These are phyloP conservation scores for Naematelia aurantialba DNA, from an alignment of 768 basidiomycete species.

Conservation along the genomic window DNA sequence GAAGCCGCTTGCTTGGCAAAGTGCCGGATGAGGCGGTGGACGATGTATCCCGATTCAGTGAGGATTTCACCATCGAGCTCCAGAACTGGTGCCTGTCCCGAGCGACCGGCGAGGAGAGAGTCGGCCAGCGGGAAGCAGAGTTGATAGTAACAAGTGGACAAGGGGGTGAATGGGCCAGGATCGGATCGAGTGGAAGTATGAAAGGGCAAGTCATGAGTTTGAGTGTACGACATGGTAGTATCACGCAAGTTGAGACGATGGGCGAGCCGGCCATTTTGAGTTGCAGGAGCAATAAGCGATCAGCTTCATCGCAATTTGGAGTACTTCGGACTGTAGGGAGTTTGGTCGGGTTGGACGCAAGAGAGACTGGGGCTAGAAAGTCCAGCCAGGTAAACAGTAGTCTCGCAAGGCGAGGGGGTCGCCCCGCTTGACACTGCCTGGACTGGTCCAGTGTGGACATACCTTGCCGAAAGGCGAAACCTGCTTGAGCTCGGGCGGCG, in stretches of 20 bases:
- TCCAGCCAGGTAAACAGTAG: too few species aligned
- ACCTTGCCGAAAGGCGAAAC: constrained; percentile 41
- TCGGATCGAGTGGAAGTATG: neutral
- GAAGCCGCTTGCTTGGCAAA: neutral
- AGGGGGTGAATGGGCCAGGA: neutral
- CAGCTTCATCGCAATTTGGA: too few species aligned
- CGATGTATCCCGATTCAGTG: constrained; percentile 37
- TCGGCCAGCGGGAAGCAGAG: neutral
- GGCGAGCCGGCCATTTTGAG: too few species aligned
- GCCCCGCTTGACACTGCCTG: too few species aligned
- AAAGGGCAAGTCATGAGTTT: too few species aligned
- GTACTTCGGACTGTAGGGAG: too few species aligned
- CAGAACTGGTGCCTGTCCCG: constrained; percentile 32
- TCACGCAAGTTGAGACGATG: too few species aligned
- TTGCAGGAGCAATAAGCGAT: too few species aligned
- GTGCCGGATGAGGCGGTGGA: constrained; percentile 23
- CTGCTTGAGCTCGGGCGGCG: constrained; percentile 35
- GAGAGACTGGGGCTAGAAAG: too few species aligned
- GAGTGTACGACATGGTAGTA: too few species aligned
- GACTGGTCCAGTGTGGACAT: neutral
- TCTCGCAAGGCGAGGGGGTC: too few species aligned
- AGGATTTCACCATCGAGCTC: constrained; percentile 25
- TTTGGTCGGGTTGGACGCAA: too few species aligned
- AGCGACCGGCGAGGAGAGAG: neutral
- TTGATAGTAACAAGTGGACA: neutral